phyloP scores from a whole-genome alignment of 106 monocot genomes.

The Acanthochlamys bracteata region DNA sequence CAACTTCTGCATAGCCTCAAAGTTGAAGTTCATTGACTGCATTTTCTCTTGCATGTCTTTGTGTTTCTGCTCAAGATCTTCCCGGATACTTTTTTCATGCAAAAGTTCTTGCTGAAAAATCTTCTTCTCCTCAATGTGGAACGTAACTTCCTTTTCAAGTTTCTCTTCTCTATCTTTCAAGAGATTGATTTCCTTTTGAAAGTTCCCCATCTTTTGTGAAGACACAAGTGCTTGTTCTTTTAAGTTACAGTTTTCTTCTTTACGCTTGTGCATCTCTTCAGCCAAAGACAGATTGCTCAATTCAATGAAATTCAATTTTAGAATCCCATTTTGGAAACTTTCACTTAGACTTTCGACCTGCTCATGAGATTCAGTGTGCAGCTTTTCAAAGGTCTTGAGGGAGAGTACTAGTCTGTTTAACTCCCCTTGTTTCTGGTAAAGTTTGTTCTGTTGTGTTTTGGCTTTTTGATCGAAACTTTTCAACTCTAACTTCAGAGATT shows the following conservation, averaged over 20 bases:
- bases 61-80: constrained; percentile 28
- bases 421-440: constrained; percentile 16
- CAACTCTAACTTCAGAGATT: constrained; percentile 20
- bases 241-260: constrained; percentile 22
- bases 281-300: constrained; percentile 18
- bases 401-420: constrained; percentile 18
- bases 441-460: constrained; percentile 17
- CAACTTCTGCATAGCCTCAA: background rate
- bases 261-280: constrained; percentile 19
- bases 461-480: constrained; percentile 11
- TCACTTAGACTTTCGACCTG: constrained; percentile 20
- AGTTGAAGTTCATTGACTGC: background rate
- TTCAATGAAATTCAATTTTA: constrained; percentile 28
- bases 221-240: constrained; percentile 16
- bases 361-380: constrained; percentile 28
- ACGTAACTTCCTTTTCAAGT: constrained; percentile 28
- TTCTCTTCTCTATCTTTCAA: constrained; percentile 27
- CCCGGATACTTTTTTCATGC: constrained; percentile 27
- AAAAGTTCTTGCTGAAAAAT: constrained; percentile 33
- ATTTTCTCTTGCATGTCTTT: constrained; percentile 21
- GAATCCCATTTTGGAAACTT: constrained; percentile 16
- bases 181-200: constrained; percentile 28
- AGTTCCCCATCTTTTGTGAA: constrained; percentile 16
- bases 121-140: constrained; percentile 31
- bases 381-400: constrained; percentile 12